A percentile compares a stretch with the other conserved stretches of the same genome.
Conservation (phyloP, 148 eudicot species). For the Cornus controversa region DNA sequence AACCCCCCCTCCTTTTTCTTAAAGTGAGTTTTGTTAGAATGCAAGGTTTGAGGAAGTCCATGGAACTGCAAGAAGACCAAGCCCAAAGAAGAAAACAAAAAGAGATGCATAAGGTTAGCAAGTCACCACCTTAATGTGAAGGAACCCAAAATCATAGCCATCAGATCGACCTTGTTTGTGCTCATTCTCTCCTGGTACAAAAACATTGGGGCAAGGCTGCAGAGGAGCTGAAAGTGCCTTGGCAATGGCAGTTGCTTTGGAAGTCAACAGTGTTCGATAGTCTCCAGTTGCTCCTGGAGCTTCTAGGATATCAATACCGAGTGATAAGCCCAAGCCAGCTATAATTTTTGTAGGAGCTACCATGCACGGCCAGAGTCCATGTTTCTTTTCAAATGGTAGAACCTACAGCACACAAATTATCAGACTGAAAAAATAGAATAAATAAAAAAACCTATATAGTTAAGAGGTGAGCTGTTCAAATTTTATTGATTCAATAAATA, state of each 20-base stretch:
- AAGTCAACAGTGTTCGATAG: constrained; percentile 80
- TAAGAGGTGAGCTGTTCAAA: neutral
- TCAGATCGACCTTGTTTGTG: constrained; percentile 74
- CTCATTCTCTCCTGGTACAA: constrained; percentile 89
- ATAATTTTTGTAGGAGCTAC: constrained; percentile 98
- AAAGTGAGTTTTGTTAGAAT: neutral
- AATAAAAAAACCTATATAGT: neutral
- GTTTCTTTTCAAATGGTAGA: constrained; percentile 69
- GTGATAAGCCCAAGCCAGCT: constrained; percentile 93
- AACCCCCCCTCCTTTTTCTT: neutral
- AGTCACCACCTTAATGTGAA: constrained; percentile 77
- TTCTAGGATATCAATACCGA: constrained; percentile 94
- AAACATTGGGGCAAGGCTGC: constrained; percentile 62
- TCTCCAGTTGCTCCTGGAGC: constrained; percentile 98
- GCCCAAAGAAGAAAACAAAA: neutral
- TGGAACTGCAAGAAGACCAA: neutral
- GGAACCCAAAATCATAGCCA: constrained; percentile 96
- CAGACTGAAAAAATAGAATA: neutral
- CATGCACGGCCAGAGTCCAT: constrained; percentile 91
- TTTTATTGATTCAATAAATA: neutral
- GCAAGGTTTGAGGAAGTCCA: neutral
- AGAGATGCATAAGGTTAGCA: neutral
- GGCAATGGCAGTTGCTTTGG: constrained; percentile 88
- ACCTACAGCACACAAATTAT: constrained; percentile 45
- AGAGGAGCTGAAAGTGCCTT: constrained; percentile 82